Evolutionary conservation across 2,329 filamentous ascomycete genomes (phyloP), one percentile per base, ranked within the genome.

Genomic region (Penicillium sp.): DNA sequence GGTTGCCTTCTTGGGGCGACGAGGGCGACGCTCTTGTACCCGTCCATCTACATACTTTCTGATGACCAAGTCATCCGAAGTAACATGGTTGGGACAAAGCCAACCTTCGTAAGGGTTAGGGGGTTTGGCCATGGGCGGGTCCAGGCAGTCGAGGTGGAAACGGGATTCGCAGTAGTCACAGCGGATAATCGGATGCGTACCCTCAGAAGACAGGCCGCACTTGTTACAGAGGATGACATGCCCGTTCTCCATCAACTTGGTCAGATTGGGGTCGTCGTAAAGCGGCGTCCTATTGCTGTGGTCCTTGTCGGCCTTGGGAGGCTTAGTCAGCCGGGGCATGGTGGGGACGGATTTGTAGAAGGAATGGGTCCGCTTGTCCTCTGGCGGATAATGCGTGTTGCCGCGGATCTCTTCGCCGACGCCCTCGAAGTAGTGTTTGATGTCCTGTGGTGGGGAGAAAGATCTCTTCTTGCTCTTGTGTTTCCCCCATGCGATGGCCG

Each of bases 91-190:
- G 46, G 93, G 93, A 69, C 94, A 99, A 73, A 87, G 88, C 91
- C 92, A 99, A 51, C 87, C 88, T 66, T 80, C 78, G 43, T 87
- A 86, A 48, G 88, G 76, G 50, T 86, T 82, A 10, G 92, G 92
- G 34, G 91, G 89, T 51, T 89, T 86, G 29, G 92, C 86, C 67
- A 92, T 77, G 29, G 93, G 92, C 24, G 91, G 90, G 68, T 95
- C 87, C 14, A 96, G 79, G 74, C 94, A 99, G 73, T 97, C 93
- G 48, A 96, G 80, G 76, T 99, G 94, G 89, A 92, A 99, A 68
- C 87, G 83, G 29, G 91, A 82, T 11, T 84, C 81, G 74, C 93
- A 99, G 66, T 83, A 85, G 72, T 92, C 92, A 77, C 93, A 99
- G 42, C 89, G 86, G 62, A 97, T 88, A 65, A 97, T 92, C 62